phyloP scores from a whole-genome alignment of 179 eudicot genomes.

The Heliamphora pulchella region DNA sequence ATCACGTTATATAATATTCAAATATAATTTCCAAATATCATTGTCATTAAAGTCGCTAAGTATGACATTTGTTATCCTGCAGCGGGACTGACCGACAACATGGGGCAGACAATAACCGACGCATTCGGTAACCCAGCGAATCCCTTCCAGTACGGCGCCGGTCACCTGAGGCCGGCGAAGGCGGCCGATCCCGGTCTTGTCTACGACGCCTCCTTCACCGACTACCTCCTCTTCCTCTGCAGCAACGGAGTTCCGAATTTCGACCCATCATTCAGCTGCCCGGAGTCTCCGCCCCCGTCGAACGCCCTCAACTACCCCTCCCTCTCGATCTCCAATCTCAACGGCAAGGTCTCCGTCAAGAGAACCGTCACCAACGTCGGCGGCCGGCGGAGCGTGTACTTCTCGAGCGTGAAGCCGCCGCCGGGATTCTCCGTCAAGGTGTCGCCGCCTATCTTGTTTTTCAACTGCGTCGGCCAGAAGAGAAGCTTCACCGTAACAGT shows the following conservation, averaged over 20 bases:
- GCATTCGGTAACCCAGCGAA: constrained; percentile 27
- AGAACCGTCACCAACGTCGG: constrained; percentile 33
- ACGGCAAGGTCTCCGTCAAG: constrained; percentile 14
- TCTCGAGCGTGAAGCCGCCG: constrained; percentile 22
- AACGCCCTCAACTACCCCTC: constrained; percentile 29
- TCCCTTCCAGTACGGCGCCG: constrained; percentile 48
- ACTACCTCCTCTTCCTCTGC: constrained; percentile 36
- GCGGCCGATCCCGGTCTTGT: constrained; percentile 53
- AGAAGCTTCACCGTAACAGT: constrained; percentile 29
- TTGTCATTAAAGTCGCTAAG: no score
- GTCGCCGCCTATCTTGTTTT: constrained; percentile 24
- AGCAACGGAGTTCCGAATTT: constrained; percentile 16
- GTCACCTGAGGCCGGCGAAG: constrained; percentile 42
- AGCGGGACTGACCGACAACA: constrained; percentile 47
- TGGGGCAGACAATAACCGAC: constrained; percentile 34
- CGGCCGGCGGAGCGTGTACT: constrained; percentile 20
- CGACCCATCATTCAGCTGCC: constrained; percentile 13
- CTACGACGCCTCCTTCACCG: constrained; percentile 37
- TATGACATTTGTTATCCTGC: constrained; percentile 12
- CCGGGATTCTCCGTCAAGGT: constrained; percentile 26
- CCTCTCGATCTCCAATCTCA: constrained; percentile 24
- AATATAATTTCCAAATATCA: no score
- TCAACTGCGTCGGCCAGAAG: constrained; percentile 25
- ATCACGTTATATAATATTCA: no score
- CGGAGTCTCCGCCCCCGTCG: constrained; percentile 12